phyloP scores from a whole-genome alignment of 306 rosid species.

The Medicago arabica region DNA sequence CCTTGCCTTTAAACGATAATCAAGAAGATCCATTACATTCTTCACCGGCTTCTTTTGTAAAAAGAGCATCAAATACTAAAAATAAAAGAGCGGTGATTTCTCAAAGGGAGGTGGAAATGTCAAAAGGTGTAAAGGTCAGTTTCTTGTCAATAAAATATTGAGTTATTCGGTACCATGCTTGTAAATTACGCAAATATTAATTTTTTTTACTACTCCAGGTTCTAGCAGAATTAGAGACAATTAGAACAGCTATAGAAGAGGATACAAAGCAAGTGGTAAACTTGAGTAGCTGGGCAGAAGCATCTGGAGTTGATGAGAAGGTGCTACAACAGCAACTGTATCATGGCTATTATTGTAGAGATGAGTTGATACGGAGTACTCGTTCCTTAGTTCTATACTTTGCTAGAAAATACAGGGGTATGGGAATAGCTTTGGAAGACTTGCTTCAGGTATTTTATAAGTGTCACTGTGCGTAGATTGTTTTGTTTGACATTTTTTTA shows the following conservation, averaged over 20 bases:
- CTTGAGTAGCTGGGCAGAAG: slow-evolving; percentile 84
- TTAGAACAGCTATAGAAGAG: slow-evolving; percentile 66
- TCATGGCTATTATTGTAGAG: slow-evolving; percentile 75
- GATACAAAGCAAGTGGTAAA: slow-evolving; percentile 64
- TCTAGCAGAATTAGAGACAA: slow-evolving; percentile 73
- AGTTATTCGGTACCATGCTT: slow-evolving; percentile 12
- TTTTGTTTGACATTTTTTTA: slow-evolving; percentile 15
- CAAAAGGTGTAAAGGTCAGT: slow-evolving; percentile 78
- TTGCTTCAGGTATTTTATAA: slow-evolving; percentile 76
- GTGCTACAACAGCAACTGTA: slow-evolving; percentile 58
- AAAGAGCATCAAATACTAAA: slow-evolving; percentile 53
- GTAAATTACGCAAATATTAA: not conserved
- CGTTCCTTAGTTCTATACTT: slow-evolving; percentile 73
- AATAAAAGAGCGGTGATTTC: slow-evolving; percentile 54
- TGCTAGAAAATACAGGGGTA: slow-evolving; percentile 77
- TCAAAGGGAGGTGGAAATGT: slow-evolving; percentile 77
- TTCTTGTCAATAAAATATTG: slow-evolving; percentile 24
- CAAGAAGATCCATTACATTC: slow-evolving; percentile 38
- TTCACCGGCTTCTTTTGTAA: slow-evolving; percentile 46
- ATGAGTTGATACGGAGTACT: slow-evolving; percentile 80
- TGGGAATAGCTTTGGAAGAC: slow-evolving; percentile 81
- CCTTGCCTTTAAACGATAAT: slow-evolving; percentile 43
- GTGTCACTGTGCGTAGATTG: slow-evolving; percentile 1
- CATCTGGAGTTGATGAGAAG: slow-evolving; percentile 69
- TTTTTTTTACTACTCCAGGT: slow-evolving; percentile 51